Evolutionary conservation across 2,329 filamentous ascomycete genomes (phyloP).

Genomic region (Chaetothyriales sp.): DNA sequence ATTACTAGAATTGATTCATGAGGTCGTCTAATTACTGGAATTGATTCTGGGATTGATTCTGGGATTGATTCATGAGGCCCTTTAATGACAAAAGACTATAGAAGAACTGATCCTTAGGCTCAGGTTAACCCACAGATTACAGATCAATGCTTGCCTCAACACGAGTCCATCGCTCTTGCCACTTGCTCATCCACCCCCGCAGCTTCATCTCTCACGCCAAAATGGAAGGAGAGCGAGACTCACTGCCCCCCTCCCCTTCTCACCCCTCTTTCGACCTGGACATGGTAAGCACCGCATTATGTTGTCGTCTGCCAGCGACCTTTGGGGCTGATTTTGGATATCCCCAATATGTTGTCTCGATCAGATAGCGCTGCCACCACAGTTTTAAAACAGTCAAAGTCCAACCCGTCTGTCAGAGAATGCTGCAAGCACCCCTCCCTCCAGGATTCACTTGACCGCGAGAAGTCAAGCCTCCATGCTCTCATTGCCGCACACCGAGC

Average conservation of each 20-base stretch:
- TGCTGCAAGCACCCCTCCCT: conserved; percentile 15
- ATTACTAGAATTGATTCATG: too few species aligned
- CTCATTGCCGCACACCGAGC: conserved; percentile 28
- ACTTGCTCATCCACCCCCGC: neutral
- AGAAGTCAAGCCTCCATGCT: conserved; percentile 23
- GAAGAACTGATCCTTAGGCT: too few species aligned
- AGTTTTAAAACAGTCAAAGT: conserved; percentile 25
- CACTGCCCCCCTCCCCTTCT: neutral
- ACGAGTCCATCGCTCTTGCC: neutral
- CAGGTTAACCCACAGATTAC: too few species aligned
- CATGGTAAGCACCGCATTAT: neutral
- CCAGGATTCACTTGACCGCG: conserved; percentile 20
- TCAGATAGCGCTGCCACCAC: conserved; percentile 20
- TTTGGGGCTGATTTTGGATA: conserved; percentile 5
- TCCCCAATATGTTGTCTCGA: conserved; percentile 17
- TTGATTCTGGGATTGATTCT: too few species aligned
- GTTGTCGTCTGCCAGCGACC: neutral
- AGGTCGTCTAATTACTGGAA: too few species aligned
- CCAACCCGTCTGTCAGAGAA: conserved; percentile 24
- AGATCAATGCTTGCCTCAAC: neutral
- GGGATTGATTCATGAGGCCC: too few species aligned
- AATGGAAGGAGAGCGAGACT: neutral
- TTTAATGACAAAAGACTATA: too few species aligned
- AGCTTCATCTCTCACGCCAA: neutral
- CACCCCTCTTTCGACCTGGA: neutral